Evolutionary conservation across 2,329 filamentous ascomycete species (phyloP), one percentile per base, ranked within the genome.

Genomic region (Aspergillus fumigatus): DNA sequence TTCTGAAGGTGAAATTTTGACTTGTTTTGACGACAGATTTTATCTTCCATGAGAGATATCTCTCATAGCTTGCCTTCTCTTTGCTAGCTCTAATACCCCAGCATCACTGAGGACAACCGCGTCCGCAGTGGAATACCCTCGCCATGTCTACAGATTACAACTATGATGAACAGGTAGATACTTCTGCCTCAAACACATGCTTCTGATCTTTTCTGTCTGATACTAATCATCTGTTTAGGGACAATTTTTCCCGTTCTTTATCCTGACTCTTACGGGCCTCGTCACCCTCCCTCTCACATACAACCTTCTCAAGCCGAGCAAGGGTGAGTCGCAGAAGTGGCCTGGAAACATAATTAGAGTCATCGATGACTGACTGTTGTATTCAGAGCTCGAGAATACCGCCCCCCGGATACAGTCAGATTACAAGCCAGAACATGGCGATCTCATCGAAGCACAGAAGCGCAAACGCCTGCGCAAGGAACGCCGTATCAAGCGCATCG

Each of bases 231-330:
- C 40, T 54, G 50, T 23, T 14, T 59, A 94, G 85, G 92, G 92
- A 68, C 90, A 97, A 84, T 97, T 97, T 81, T 99, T 97, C 82
- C 94, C 95, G 65, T 96, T 96, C 84, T 99, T 99, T 81, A 88
- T 97, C 77, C 87, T 97, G 72, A 97, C 92, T 47, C 83, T 97
- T 69, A 86, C 88, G 61, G 87, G 88, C 70, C 85, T 99, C 65
- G 84, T 97, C 76, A 97, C 94, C 35, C 78, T 96, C 57, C 92
- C 93, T 60, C 83, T 96, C 69, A 96, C 93, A 68, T 96, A 95
- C 77, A 89, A 87, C 63, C 86, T 96, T 66, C 82, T 97, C 69
- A 88, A 88, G 72, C 86, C 90, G 48, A 89, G 84, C 74, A 90
- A 86, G 79, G 80, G 82, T 84, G 67, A 64, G 75, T 63, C 55